Conservation (phyloP, 257 asterid genomes). For the Datura wrightii region DNA sequence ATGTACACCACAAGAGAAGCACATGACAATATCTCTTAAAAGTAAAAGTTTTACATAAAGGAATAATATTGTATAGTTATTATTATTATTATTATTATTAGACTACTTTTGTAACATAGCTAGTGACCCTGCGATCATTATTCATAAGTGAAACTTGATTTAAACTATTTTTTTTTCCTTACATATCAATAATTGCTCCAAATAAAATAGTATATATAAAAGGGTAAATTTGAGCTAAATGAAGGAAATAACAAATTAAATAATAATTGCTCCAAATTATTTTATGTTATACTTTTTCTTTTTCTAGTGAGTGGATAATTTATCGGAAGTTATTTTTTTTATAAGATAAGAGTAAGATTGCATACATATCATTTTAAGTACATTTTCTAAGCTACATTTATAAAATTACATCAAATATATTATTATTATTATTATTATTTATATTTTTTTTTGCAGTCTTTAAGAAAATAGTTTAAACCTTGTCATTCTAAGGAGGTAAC, state of each 20-base stretch:
- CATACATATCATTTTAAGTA: too few relatives aligned
- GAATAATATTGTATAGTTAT: not conserved
- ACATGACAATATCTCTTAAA: constrained; percentile 8
- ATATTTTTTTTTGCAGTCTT: too few relatives aligned
- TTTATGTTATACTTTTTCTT: too few relatives aligned
- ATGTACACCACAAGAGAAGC: constrained; percentile 1
- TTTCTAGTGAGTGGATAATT: too few relatives aligned
- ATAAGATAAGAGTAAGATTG: too few relatives aligned
- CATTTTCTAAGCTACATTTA: too few relatives aligned
- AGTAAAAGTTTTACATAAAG: not conserved
- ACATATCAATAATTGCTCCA: not conserved
- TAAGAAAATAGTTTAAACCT: too few relatives aligned
- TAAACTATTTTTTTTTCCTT: not conserved
- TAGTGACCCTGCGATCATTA: not conserved
- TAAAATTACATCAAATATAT: too few relatives aligned
- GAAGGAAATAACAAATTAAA: not conserved
- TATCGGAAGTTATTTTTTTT: too few relatives aligned
- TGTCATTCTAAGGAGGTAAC: too few relatives aligned
- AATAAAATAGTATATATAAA: not conserved
- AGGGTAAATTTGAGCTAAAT: not conserved
- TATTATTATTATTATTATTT: too few relatives aligned
- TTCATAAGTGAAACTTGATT: not conserved
- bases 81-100: not conserved
- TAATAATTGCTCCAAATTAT: too few relatives aligned
- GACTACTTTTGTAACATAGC: not conserved